Base-by-base conservation (phyloP, 2,329 filamentous ascomycete genomes). In the Cladosporium sp. region DNA sequence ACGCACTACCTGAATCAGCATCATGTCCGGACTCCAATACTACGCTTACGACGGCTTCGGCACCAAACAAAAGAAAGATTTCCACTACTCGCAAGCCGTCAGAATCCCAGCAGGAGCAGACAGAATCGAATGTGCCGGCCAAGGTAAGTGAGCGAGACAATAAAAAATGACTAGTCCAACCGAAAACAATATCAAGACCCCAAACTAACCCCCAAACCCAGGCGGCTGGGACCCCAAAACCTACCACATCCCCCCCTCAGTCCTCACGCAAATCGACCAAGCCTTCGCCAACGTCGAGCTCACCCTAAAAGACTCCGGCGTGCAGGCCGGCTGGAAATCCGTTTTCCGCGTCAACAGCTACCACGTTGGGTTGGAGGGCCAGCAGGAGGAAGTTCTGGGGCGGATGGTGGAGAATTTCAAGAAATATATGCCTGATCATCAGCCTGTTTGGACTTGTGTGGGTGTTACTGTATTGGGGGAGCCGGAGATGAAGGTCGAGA, bases 281-380 rank as follows among this genome's bases (percentile, higher is more conserved):
- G 77, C 79, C 0, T 83, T 84, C 56, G 63, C 59, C 2, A 84
- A 83, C 50, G 75, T 82, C 7, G 77, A 84, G 2, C 59, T 69
- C 5, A 67, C 62, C 27, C 63, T 84, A 6, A 72, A 69, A 38
- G 58, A 74, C 12, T 78, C 78, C 0, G 80, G 81, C 1, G 77
- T 77, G 0, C 72, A 76, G 50, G 36, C 15, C 4, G 78, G 78
- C 2, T 80, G 76, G 75, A 60, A 61, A n/a, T 76, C 82, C 50
- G 79, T 83, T 0, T 69, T 58, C 43, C 53, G 63, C 7, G 56
- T 69, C 8, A 65, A 63, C 18, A 55, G 53, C 25, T 63, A 64
- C 50, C 59, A 64, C 50, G 54, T 60, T 2, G 43, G 39, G 5
- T 22, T 48, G 9, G 36, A 48, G 2, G 45, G 45, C 4, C 15